These are phyloP conservation scores for Hymenochaete sp. DNA, from an alignment of 1,284 basidiomycete species.

Conservation along the genomic window DNA sequence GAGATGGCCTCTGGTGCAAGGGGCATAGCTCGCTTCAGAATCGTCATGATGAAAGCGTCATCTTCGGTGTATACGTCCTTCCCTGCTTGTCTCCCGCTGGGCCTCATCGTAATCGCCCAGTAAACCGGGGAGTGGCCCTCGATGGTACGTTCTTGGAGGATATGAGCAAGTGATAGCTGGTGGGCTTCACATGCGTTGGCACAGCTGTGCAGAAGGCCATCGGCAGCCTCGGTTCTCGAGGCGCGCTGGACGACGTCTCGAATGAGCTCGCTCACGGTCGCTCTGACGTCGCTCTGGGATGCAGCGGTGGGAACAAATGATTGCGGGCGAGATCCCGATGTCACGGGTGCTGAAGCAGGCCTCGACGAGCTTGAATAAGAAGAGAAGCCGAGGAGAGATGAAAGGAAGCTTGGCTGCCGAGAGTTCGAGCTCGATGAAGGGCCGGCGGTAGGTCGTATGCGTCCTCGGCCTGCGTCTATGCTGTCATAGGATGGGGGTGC, in stretches of 20 bases:
- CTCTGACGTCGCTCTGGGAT: constrained; percentile 31
- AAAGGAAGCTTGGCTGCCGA: too few species aligned
- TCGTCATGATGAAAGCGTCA: constrained; percentile 39
- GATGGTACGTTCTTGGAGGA: constrained; percentile 55
- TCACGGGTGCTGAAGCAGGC: too few species aligned
- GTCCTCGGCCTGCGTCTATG: too few species aligned
- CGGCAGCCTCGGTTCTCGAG: constrained; percentile 19
- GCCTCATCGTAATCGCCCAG: constrained; percentile 61
- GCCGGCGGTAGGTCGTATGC: too few species aligned
- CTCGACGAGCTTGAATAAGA: too few species aligned
- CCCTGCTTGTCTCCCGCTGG: constrained; percentile 24
- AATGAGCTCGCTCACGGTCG: constrained; percentile 38
- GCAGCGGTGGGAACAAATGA: too few species aligned
- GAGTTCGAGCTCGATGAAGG: too few species aligned
- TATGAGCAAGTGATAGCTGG: constrained; percentile 32
- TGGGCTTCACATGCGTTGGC: constrained; percentile 35
- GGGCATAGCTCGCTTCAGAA: constrained; percentile 49
- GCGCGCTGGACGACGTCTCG: constrained; percentile 36
- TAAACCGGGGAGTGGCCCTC: constrained; percentile 58
- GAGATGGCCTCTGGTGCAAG: constrained; percentile 38
- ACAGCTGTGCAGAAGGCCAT: constrained; percentile 38
- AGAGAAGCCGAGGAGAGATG: too few species aligned
- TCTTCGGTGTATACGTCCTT: constrained; percentile 22
- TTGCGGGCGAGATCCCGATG: too few species aligned
- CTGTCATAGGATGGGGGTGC: too few species aligned